Evolutionary conservation across 2,329 filamentous ascomycete genomes (phyloP), one percentile per base, ranked within the genome.

Genomic region (Colletotrichum melonis): DNA sequence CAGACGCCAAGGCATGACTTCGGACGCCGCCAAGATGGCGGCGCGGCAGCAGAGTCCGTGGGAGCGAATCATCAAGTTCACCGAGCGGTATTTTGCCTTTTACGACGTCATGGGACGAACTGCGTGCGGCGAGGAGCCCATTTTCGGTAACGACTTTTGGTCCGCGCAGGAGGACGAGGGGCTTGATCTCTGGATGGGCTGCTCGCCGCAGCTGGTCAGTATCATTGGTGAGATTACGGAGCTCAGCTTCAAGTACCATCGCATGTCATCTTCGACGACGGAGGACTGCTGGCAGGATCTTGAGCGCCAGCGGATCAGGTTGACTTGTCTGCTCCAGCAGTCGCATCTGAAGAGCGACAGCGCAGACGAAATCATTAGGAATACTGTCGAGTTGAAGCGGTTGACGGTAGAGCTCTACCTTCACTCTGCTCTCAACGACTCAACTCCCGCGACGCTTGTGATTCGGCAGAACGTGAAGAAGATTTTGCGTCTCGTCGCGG

Each of bases 91-190:
- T 72, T 86, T 86, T 69, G 84, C 84, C 19, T 86, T 85, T 54
- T 84, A 86, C 69, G 84, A 86, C 73, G 83, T 86, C 57, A 86
- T 86, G 78, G 84, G 84, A 9, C 82, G 84, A 11, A 86, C 84
- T 0, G 84, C 84, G 1, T 86, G 84, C 74, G 84, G 82, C 9
- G 82, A 85, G 55, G 81, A 82, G 58, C 80, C 83, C 0, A 77
- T 84, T 1, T 86, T 86, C 63, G 84, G 83, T 2, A 81, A 77
- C 62, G 84, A 86, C 67, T 85, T 85, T 64, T 86, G 84, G 84
- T 77, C 78, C 28, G 77, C 81, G 6, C 77, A 80, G 46, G 81
- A 82, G 46, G 78, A 78, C 30, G 77, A 78, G 42, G 19, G 42
- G 5, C 80, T 84, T 38, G 82, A 85, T 71, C 76, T 80, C 8